Conservation (phyloP, 1,139 yeast genomes). For the Magnusiomyces ingens region DNA sequence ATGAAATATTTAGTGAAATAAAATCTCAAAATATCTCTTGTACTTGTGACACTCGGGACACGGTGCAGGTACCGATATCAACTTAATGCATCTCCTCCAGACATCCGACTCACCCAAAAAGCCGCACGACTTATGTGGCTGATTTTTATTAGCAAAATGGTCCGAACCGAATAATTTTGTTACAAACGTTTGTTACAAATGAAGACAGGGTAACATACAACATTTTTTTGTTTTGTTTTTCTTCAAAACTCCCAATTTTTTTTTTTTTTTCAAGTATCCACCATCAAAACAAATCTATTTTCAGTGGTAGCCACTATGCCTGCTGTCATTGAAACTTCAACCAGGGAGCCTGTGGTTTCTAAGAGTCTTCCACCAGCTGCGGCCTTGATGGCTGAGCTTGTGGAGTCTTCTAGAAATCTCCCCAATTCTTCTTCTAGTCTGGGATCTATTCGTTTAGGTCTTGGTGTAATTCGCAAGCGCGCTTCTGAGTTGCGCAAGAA, state of each 20-base stretch:
- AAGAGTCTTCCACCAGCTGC: constrained; percentile 31
- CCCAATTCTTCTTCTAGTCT: constrained; percentile 59
- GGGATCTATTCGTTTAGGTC: constrained; percentile 68
- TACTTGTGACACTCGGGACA: no score
- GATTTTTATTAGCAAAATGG: no score
- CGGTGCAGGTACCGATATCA: no score
- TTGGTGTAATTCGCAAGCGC: constrained; percentile 68
- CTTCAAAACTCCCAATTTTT: neutral
- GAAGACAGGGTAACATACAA: neutral
- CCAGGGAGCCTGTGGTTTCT: neutral
- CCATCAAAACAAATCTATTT: neutral
- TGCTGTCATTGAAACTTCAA: constrained; percentile 5
- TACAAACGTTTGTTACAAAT: neutral
- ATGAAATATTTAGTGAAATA: no score
- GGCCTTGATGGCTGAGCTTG: constrained; percentile 49
- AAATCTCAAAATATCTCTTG: no score
- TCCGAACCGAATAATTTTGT: no score
- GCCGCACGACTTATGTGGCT: no score
- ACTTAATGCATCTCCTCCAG: no score
- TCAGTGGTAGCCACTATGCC: constrained; percentile 7
- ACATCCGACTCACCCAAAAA: no score
- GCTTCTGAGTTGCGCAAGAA: constrained; percentile 54
- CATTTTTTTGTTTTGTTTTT: neutral
- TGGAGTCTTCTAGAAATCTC: constrained; percentile 63
- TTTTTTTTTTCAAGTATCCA: neutral